Base-by-base conservation (phyloP, 2,329 filamentous ascomycete species). In the Fusarium sp. region DNA sequence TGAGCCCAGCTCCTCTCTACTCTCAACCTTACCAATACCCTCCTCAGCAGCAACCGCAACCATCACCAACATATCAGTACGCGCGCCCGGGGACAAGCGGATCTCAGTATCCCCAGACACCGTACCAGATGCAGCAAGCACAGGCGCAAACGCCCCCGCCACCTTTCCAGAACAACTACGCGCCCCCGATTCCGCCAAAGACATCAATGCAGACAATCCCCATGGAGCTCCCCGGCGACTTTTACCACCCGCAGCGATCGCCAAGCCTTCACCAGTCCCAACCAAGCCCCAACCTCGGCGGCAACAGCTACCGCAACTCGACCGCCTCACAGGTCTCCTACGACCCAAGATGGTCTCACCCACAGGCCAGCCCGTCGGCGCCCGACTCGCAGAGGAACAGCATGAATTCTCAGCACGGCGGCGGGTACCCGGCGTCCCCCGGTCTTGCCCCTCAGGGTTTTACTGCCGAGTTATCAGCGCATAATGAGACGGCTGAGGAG, bases 151-250 rank as follows among this genome's bases (percentile, higher is more conserved):
- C 80, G 70, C 71, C 73, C 45, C 62, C 70, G 10, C 58, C 68
- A 13, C 73, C 76, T 47, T 70, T 72, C 35, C 71, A 77, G 16
- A 68, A 38, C 47, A 58, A 68, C 22, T 52, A 54, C 11, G 70
- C 79, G 69, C 74, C 82, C 60, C 74, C 79, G 16, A 34, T 76
- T 4, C 78, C 78, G 0, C 76, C 75, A 18, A 78, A 80, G 62
- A 73, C 73, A 5, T 67, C 75, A 40, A 60, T 76, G 45, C 78
- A 80, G 37, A 47, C 65, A n/a, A 71, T 75, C 11, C 68, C 80
- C 40, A 81, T 83, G 67, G 87, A 89, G 67, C 82, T 89, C 10
- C 83, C 86, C 0, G 88, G 88, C 24, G 88, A 90, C 75, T 87
- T 82, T 76, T 85, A 85, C 72, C 82, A 87, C 52, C 77, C 83